Base-by-base conservation (phyloP, 345 rosid species). In the Eucalyptus shirleyi region DNA sequence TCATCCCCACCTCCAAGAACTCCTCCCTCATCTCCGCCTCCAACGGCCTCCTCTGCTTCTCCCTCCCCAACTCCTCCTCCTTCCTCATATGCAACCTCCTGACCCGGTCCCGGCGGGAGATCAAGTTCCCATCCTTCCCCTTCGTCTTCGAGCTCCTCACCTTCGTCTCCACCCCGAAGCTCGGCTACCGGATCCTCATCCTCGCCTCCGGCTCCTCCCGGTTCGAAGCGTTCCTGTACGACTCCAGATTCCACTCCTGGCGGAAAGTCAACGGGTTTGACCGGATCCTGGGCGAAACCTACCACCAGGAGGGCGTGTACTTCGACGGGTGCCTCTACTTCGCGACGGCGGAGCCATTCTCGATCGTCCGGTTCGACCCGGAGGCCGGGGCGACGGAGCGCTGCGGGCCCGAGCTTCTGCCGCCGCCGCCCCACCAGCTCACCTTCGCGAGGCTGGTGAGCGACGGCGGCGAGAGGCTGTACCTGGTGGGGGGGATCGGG, bases 401-500 rank as follows among this genome's bases (percentile, higher is more conserved):
- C 51, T 62, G 89, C 12, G 77, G 86, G 89, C 34, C 69, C 44
- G 93, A 90, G n/a, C 92, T 95, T 49, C 96, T 50, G 88, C 88
- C 17, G 44, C 88, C 17, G 30, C 87, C 42, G 8, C 44, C 97
- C 4, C 86, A 88, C 62, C 93, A 93, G 82, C 90, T 97, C 23
- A 93, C 96, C 8, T 98, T 98, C 86, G 92, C 89, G n/a, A 97
- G 98, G 69, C 87, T 98, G 91, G 97, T 94, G 11, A 94, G 91
- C 81, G 94, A 95, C 86, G 93, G 90, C 8, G 95, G 90, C 45
- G 88, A 89, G 90, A 93, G 93, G 83, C 88, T 96, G 91, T 98
- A 94, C 89, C 81, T 98, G 96, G 94, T 98, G 21, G 99, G 99
- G 28, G 99, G 99, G 17, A 87, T 94, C 17, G 99, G 99, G 26